Percentiles rank a stretch among this genome's conserved stretches.
phyloP scores from a whole-genome alignment of 176 grass and related monocot species.

The Oryza australiensis region DNA sequence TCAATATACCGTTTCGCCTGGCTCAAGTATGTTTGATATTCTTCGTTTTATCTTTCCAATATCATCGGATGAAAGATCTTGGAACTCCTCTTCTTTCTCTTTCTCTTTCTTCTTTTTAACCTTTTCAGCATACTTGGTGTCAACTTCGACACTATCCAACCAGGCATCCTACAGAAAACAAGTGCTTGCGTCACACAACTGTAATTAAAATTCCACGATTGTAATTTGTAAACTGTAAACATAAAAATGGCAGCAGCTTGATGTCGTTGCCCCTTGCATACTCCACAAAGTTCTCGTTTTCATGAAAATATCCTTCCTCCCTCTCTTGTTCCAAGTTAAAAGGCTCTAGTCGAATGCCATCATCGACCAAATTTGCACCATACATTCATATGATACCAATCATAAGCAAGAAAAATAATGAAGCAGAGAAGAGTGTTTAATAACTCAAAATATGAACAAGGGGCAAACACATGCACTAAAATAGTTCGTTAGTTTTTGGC shows the following conservation, averaged over 20 bases:
- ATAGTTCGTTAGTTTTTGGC: background rate
- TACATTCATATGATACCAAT: constrained; percentile 21
- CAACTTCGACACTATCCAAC: constrained; percentile 78
- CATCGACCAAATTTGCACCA: constrained; percentile 67
- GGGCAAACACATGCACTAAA: background rate
- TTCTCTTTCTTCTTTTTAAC: constrained; percentile 43
- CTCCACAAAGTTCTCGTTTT: constrained; percentile 86
- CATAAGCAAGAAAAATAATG: background rate
- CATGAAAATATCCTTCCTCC: constrained; percentile 96
- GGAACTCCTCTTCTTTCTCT: constrained; percentile 60
- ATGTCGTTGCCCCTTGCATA: constrained; percentile 77
- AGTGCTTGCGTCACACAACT: constrained; percentile 17
- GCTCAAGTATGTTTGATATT: constrained; percentile 83
- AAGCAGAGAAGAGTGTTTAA: background rate
- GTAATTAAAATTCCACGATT: background rate
- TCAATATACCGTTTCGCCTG: constrained; percentile 71
- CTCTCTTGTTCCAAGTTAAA: constrained; percentile 97
- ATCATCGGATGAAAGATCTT: constrained; percentile 86
- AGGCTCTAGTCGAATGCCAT: constrained; percentile 88
- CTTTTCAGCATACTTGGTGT: constrained; percentile 54
- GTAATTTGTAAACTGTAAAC: background rate
- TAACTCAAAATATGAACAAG: constrained; percentile 10
- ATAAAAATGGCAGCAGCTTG: constrained; percentile 51
- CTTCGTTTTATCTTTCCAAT: constrained; percentile 84
- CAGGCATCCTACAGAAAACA: constrained; percentile 79